Base-by-base conservation (phyloP, 106 monocot species). In the Hemerocallis citrina region DNA sequence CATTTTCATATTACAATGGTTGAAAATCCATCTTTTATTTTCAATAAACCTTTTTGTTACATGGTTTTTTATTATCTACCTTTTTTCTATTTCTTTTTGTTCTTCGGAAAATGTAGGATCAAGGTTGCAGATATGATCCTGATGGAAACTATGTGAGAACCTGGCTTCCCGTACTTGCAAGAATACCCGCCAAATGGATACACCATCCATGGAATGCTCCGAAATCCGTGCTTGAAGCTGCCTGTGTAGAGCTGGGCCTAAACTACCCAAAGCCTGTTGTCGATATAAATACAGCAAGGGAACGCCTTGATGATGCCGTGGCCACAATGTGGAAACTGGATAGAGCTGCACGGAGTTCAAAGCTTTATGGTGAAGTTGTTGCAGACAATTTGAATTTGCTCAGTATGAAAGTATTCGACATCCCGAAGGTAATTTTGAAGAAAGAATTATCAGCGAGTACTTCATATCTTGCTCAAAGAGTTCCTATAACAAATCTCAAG, bases 151-250 rank as follows among this genome's bases (percentile, higher is more conserved):
- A 88, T 59, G 79, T 84, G 12, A 84, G 92, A 73, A 84, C 43
- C 56, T 93, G 92, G 92, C 61, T 93, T 64, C 88, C 88, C 13
- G 92, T 88, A 68, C 84, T 93, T 34, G 81, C 84, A 38, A 72
- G 88, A 48, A 68, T 93, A 81, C 88, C 88, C 7, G 81, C 81
- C 11, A 61, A 88, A 61, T 93, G 92, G 92, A 85, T 93, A 38
- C 92, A 93, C 45, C 81, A 79, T 81, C 92, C 92, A 55, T 88
- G 84, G 92, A 68, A 88, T 81, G 86, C 87, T 38, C 88, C 87
- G 12, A 62, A 30, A 20, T 73, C 73, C 22, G 73, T 87, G 4
- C 84, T 87, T n/a, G 48, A 52, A 34, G 80, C 84, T 55, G 80
- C 92, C 29, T 87, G 92, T 3, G 79, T 93, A 17, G 88, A 93